A percentile compares a stretch with the other conserved stretches of the same genome.
Evolutionary conservation across 495 filamentous ascomycete genomes (phyloP).

Genomic region (Penicillium parvum): DNA sequence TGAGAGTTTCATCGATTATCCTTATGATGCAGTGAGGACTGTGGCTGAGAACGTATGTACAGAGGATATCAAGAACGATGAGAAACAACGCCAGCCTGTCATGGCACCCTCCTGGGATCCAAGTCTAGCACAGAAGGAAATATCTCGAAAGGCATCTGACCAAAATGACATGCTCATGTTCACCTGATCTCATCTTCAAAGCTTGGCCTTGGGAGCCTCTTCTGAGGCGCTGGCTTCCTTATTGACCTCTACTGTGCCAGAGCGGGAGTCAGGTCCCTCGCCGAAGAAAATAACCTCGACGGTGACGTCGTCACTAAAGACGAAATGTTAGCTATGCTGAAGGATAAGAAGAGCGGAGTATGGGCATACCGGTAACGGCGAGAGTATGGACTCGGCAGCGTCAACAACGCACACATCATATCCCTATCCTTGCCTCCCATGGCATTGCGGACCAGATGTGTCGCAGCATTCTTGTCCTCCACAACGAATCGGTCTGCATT

Average conservation of each 20-base stretch:
- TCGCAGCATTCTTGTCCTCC: constrained; percentile 94
- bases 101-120: no score
- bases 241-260: constrained; percentile 75
- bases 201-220: constrained; percentile 24
- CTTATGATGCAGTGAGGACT: no score
- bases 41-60: neutral
- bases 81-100: no score
- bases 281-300: constrained; percentile 99
- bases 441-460: constrained; percentile 92
- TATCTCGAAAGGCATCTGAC: no score
- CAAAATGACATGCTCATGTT: no score
- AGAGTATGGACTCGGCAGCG: constrained; percentile 84
- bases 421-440: constrained; percentile 91
- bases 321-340: neutral
- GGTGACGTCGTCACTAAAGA: constrained; percentile 78
- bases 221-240: constrained; percentile 72
- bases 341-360: neutral
- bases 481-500: constrained; percentile 79
- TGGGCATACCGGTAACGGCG: constrained; percentile 73
- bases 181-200: no score
- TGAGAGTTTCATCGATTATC: no score
- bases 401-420: constrained; percentile 90
- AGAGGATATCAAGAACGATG: neutral
- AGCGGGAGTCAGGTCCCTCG: constrained; percentile 65
- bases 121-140: neutral